Conservation (phyloP, 805 yeast genomes). For the Hanseniaspora nectarophila region DNA sequence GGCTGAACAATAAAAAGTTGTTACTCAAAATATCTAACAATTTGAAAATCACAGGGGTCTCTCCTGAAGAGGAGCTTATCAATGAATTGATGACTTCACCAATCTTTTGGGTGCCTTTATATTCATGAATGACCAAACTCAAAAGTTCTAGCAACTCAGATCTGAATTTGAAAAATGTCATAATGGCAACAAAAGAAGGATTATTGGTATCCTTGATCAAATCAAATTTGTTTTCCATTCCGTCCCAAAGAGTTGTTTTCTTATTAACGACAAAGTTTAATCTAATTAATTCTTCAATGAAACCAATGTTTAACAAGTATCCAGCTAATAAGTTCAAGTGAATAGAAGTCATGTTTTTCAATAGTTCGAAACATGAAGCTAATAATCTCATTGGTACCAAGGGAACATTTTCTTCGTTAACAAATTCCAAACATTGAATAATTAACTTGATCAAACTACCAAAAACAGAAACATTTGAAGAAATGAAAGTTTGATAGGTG, state of each 20-base stretch:
- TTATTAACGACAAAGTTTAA: conserved; percentile 45
- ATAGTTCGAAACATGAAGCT: conserved; percentile 45
- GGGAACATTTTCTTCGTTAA: conserved; percentile 35
- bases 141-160: conserved; percentile 50
- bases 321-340: conserved; percentile 38
- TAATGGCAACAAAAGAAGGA: conserved; percentile 38
- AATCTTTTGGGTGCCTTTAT: conserved; percentile 29
- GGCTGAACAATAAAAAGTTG: background rate
- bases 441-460: conserved; percentile 42
- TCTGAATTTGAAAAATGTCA: conserved; percentile 51
- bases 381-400: conserved; percentile 49
- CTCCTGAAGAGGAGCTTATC: background rate
- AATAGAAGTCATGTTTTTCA: conserved; percentile 45
- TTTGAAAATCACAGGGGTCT: conserved; percentile 2
- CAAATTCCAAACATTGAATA: conserved; percentile 34
- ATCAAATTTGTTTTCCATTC: conserved; percentile 29
- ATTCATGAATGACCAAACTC: conserved; percentile 59
- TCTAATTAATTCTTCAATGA: conserved; percentile 42
- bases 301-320: conserved; percentile 29
- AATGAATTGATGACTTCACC: background rate
- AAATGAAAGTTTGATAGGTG: conserved; percentile 38
- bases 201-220: conserved; percentile 22
- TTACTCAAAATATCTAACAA: conserved; percentile 5
- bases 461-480: conserved; percentile 45
- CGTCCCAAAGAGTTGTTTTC: conserved; percentile 43